Evolutionary conservation across 2,329 filamentous ascomycete species (phyloP).

Genomic region (Colletotrichum neosansevieriae): DNA sequence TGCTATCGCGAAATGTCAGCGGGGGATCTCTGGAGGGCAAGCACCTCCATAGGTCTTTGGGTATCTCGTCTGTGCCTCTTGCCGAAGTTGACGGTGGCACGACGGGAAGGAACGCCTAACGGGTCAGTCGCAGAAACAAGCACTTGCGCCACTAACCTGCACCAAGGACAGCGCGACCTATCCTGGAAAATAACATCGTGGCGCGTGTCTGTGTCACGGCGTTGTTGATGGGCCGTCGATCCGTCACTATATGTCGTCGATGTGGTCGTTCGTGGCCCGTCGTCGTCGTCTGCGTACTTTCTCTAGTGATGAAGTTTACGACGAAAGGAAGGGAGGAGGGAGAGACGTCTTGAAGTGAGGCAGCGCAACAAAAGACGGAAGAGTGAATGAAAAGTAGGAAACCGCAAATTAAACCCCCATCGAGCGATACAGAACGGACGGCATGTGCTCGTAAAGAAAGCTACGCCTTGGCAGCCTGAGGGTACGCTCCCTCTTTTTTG

Average conservation of each 20-base stretch:
- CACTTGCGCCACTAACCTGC: conserved; percentile 36
- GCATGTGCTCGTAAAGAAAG: conserved; percentile 2
- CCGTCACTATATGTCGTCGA: background rate
- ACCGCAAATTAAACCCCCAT: conserved; percentile 24
- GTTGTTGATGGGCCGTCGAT: background rate
- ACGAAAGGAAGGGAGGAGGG: background rate
- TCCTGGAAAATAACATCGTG: conserved; percentile 38
- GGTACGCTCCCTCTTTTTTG: background rate
- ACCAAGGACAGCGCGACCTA: conserved; percentile 36
- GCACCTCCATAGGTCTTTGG: too few relatives aligned
- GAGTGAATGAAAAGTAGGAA: conserved; percentile 2
- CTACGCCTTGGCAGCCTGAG: conserved; percentile 20
- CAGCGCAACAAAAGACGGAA: background rate
- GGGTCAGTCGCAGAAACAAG: conserved; percentile 8
- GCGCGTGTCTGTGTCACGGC: background rate
- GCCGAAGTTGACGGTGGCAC: background rate
- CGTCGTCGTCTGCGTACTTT: background rate
- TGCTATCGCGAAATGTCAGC: conserved; percentile 31
- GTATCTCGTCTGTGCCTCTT: background rate
- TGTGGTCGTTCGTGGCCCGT: background rate
- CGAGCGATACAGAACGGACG: conserved; percentile 22
- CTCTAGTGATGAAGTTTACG: background rate
- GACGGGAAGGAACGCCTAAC: background rate
- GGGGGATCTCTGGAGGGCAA: background rate
- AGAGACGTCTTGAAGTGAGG: background rate